These are phyloP conservation scores for Pholiota microspora DNA, from an alignment of 768 basidiomycete genomes.

Conservation along the genomic window DNA sequence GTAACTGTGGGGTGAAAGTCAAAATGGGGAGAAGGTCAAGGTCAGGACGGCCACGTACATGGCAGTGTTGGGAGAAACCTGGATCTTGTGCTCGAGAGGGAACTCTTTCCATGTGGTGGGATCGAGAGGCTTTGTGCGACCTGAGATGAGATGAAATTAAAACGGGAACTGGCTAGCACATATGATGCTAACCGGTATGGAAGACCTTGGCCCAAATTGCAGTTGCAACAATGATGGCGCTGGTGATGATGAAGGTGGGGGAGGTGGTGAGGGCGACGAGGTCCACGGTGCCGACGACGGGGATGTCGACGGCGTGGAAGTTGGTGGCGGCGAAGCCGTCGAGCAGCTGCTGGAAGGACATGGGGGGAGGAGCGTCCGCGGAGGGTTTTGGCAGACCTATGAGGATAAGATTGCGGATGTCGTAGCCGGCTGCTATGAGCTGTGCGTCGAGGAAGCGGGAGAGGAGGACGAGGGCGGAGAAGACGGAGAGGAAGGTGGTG, in stretches of 20 bases:
- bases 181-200: conserved; percentile 35
- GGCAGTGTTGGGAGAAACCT: conserved; percentile 94
- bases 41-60: conserved; percentile 49
- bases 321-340: conserved; percentile 17
- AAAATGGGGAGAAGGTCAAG: conserved; percentile 7
- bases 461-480: conserved; percentile 44
- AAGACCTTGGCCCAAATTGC: conserved; percentile 55
- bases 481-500: conserved; percentile 45
- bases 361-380: conserved; percentile 6
- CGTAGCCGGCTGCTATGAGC: conserved; percentile 56
- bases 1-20: conserved; percentile 55
- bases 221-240: conserved; percentile 46
- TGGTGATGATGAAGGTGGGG: conserved; percentile 51
- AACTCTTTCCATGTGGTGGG: conserved; percentile 80
- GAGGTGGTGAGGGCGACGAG: conserved; percentile 35
- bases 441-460: conserved; percentile 37
- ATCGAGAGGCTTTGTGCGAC: conserved; percentile 64
- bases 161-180: conserved; percentile 5
- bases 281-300: conserved; percentile 34
- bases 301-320: conserved; percentile 33
- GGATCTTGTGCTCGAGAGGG: conserved; percentile 75
- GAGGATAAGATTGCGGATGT: conserved; percentile 59
- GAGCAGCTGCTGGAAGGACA: conserved; percentile 20
- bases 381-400: conserved; percentile 46
- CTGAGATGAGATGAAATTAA: conserved; percentile 33